A percentile compares a stretch with the other conserved stretches of the same genome.
phyloP scores from a whole-genome alignment of 2,329 filamentous ascomycete genomes.

The Aureobasidium leucospermi region DNA sequence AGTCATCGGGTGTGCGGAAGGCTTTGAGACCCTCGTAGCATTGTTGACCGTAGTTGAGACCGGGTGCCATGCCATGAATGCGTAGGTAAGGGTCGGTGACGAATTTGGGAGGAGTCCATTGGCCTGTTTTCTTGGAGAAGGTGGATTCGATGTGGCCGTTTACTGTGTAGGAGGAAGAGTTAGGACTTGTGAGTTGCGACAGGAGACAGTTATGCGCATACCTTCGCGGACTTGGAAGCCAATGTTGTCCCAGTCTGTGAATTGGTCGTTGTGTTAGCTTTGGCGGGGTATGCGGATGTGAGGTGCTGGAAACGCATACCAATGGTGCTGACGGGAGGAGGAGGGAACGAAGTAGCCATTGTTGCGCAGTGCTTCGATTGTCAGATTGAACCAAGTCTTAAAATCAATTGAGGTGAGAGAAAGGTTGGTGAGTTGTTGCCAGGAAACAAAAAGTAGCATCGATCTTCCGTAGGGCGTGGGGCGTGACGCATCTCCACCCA shows the following conservation, averaged over 20 bases:
- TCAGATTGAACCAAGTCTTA: not conserved
- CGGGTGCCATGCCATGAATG: slow-evolving; percentile 91
- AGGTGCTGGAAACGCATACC: slow-evolving; percentile 33
- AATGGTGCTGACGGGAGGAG: slow-evolving; percentile 70
- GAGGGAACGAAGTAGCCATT: slow-evolving; percentile 53
- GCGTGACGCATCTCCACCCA: not conserved
- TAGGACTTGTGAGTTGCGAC: not conserved
- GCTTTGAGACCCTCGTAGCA: slow-evolving; percentile 98
- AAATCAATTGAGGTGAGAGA: not conserved
- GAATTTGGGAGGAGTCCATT: slow-evolving; percentile 74
- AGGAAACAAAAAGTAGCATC: not conserved
- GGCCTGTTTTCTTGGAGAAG: slow-evolving; percentile 64
- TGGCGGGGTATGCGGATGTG: not conserved
- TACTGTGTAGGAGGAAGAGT: slow-evolving; percentile 45
- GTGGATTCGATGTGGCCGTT: slow-evolving; percentile 90
- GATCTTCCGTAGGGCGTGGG: slow-evolving; percentile 3
- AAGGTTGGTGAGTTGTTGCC: not conserved
- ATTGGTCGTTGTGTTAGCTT: slow-evolving; percentile 1
- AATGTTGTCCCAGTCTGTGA: slow-evolving; percentile 77
- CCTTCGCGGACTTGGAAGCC: slow-evolving; percentile 90
- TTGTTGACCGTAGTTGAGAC: slow-evolving; percentile 94
- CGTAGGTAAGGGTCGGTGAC: slow-evolving; percentile 76
- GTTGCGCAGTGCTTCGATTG: not conserved
- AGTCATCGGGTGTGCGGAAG: slow-evolving; percentile 68
- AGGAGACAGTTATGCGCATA: slow-evolving; percentile 31